Base-by-base conservation (phyloP, 2,329 filamentous ascomycete genomes). In the Rasamsonia emersonii region DNA sequence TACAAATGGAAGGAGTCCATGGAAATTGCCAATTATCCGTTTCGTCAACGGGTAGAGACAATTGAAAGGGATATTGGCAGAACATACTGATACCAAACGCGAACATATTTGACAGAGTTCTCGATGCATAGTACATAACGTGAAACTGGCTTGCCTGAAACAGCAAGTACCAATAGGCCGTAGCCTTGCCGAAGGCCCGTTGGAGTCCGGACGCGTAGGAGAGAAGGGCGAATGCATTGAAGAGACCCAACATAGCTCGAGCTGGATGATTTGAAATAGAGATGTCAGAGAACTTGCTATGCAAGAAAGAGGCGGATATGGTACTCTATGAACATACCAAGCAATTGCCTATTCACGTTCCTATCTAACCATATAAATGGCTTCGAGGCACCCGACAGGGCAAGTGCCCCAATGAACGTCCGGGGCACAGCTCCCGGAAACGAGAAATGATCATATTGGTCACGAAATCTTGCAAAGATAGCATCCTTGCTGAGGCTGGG, bases 31-130 rank as follows among this genome's bases (percentile, higher is more conserved):
- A n/a, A n/a, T n/a, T n/a, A n/a, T n/a, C n/a, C n/a, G n/a, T n/a
- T n/a, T n/a, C n/a, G n/a, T n/a, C n/a, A n/a, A n/a, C n/a, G n/a
- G n/a, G n/a, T n/a, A n/a, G n/a, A n/a, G n/a, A n/a, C n/a, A n/a
- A n/a, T n/a, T n/a, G n/a, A 10, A 24, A 18, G 18, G 20, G 10
- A 17, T 28, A 28, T 11, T 17, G 29, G 15, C 18, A 13, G 21
- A 20, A 69, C 79, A 59, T 67, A 89, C 81, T 85, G 37, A 95
- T 63, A 7, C 77, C 75, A 63, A 96, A 91, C 13, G 91, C 88
- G 61, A 95, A 93, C 82, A 93, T 94, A 56, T 98, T 98, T 2
- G 91, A 91, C 43, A 98, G 64, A 2, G 86, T 91, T 39, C 91
- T 73, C 10, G 86, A 91, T 9, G 88, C 81, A 64, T 98, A 98